Base-by-base conservation (phyloP, 495 filamentous ascomycete species). In the Xylaria telfairii region DNA sequence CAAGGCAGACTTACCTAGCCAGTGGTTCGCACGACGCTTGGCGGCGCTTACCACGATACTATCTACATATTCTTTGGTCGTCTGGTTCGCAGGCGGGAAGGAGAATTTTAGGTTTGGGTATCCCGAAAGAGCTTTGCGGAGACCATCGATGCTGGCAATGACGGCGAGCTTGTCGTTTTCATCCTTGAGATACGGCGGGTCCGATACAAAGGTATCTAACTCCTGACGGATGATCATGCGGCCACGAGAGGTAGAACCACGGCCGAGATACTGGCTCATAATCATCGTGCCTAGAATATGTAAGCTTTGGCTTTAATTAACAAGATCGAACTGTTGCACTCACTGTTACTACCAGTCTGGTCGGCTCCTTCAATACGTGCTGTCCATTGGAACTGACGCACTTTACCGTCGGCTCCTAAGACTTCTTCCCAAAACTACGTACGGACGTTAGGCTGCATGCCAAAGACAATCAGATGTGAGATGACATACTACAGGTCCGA, bases 1-100 rank as follows among this genome's bases (percentile, higher is more conserved):
- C n/a, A 65, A 49, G 13, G 41, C n/a, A 67, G 46, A 51, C 72
- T 73, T 39, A 78, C 76, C 86, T 71, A 91, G 85, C 90, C 91
- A 93, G 84, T 93, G 92, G 79, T 91, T 93, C 69, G 90, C 82
- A 39, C 89, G 82, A 28, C 88, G 87, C 61, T 86, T 85, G 39
- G 86, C 82, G 47, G 87, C 78, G 72, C 88, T 87, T 62, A 84
- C 82, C 42, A 82, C 77, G 60, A 85, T 83, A 44, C 61, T 69
- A 54, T 88, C 84, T 44, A 90, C 85, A 75, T 89, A 90, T 1
- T 86, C 82, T 24, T 83, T 73, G 1, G 87, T 82, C 1, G 86
- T 84, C 26, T 81, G 75, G 73, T 85, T 86, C 13, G 84, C 64
- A 13, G 84, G 71, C 0, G 91, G 90, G 51, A 85, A 81, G 24